Base-by-base conservation (phyloP, 2,329 filamentous ascomycete genomes). In the Geosmithia flava region DNA sequence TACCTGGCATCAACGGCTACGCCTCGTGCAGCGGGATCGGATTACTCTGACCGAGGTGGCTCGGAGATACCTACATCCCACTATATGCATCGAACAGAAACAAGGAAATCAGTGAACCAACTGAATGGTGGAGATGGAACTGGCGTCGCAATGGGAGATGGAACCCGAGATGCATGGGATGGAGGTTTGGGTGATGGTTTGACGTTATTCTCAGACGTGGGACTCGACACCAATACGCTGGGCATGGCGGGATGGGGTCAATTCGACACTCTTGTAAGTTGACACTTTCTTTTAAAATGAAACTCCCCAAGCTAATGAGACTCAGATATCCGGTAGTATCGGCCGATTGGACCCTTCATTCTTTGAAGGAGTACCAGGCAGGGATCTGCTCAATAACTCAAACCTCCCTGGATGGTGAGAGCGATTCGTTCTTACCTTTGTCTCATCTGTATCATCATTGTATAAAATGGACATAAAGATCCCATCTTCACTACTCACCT, bases 211-310 rank as follows among this genome's bases (percentile, higher is more conserved):
- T 11, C 33, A 5, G 33, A 11, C 15, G 33, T 37, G 3, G 33
- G 33, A 11, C 33, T 37, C 33, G 33, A 37, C 13, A 11, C 33
- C 33, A 8, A 27, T 27, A 37, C 33, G 33, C 11, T 37, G 10
- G 33, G 33, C 11, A 49, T 57, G 45, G 51, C 53, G 4, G 52
- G 55, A 7, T 59, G 58, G 58, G 55, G 53, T 1, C 55, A 59
- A 19, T 59, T 56, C 33, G 54, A 56, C 19, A 55, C 54, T 13
- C n/a, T 56, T 45, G 54, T 55, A 47, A 51, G 53, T 51, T 20
- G 19, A 17, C 43, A 11, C 20, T 47, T n/a, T 37, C 10, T 13
- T 37, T 11, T 5, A 37, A 16, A 7, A 13, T 37, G 33, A 16
- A 37, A 7, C 11, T 6, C 11, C 33, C 33, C 15, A 7, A 11